Percentiles rank a stretch among this genome's conserved stretches.
These are phyloP conservation scores for Zizania latifolia DNA, from an alignment of 176 grass and related monocot species.

Conservation along the genomic window DNA sequence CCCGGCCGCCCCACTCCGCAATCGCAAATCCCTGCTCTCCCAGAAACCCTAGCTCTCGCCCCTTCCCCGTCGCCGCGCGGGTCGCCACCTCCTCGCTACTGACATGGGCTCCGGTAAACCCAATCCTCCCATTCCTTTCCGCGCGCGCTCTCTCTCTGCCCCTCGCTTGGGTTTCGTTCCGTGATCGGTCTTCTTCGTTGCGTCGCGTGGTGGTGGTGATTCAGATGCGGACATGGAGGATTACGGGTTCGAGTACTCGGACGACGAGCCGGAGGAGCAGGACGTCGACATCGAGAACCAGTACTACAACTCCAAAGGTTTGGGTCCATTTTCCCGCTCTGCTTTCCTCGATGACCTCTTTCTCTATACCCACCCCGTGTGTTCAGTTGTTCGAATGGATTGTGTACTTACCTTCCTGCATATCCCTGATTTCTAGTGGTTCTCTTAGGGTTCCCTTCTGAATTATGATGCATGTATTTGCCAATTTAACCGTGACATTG, in stretches of 20 bases:
- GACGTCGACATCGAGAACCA: conserved; percentile 99
- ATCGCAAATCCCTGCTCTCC: conserved; percentile 17
- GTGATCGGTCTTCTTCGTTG: too few species aligned
- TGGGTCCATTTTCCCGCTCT: not conserved
- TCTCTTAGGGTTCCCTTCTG: not conserved
- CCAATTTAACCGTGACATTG: not conserved
- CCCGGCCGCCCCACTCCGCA: not conserved
- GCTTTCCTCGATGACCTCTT: not conserved
- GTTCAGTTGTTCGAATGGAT: not conserved
- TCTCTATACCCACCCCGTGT: not conserved
- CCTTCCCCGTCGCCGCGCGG: not conserved
- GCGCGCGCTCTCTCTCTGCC: too few species aligned
- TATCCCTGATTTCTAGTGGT: not conserved
- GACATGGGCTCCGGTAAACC: conserved; percentile 65
- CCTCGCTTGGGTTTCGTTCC: not conserved
- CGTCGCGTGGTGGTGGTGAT: not conserved
- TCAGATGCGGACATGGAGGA: conserved; percentile 99
- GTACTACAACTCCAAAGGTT: conserved; percentile 99
- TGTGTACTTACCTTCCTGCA: not conserved
- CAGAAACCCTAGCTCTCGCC: conserved; percentile 37
- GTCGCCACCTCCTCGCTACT: too few species aligned
- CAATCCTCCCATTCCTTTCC: not conserved
- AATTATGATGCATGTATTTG: not conserved
- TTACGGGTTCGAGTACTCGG: conserved; percentile 98
- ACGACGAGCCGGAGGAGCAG: conserved; percentile 92